phyloP scores from a whole-genome alignment of 2,329 filamentous ascomycete genomes.

The Xylariaceae sp. region DNA sequence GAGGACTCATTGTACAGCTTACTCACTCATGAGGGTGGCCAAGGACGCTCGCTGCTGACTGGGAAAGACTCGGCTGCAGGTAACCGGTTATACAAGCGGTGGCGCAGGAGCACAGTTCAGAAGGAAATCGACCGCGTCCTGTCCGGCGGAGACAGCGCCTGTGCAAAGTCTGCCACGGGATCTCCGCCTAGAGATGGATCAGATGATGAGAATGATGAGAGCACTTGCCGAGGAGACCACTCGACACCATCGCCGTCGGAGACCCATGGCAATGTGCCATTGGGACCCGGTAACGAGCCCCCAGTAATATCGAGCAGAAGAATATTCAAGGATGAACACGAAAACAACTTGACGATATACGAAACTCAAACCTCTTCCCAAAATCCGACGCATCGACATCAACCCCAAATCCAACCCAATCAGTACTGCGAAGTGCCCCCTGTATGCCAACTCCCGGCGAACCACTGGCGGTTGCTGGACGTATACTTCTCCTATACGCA shows the following conservation, averaged over 20 bases:
- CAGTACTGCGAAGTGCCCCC: constrained; percentile 8
- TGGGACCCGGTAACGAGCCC: no score
- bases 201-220: constrained; percentile 28
- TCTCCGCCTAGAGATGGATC: constrained; percentile 23
- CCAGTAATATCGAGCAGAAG: not conserved
- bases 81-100: constrained; percentile 56
- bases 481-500: constrained; percentile 73
- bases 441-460: constrained; percentile 37
- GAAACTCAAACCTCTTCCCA: not conserved
- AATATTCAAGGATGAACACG: constrained; percentile 1
- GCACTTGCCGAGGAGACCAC: not conserved
- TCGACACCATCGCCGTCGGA: constrained; percentile 1
- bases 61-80: constrained; percentile 46
- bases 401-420: not conserved
- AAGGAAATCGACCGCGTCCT: constrained; percentile 60
- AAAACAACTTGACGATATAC: no score
- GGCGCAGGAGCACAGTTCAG: constrained; percentile 59
- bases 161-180: constrained; percentile 26
- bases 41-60: constrained; percentile 41
- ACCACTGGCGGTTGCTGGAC: constrained; percentile 61
- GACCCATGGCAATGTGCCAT: not conserved
- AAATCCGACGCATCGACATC: not conserved
- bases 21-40: constrained; percentile 41
- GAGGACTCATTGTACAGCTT: constrained; percentile 54
- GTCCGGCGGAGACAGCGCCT: constrained; percentile 37